Evolutionary conservation across 2,329 filamentous ascomycete species (phyloP), one percentile per base, ranked within the genome.

Genomic region (Hypocrella siamensis): DNA sequence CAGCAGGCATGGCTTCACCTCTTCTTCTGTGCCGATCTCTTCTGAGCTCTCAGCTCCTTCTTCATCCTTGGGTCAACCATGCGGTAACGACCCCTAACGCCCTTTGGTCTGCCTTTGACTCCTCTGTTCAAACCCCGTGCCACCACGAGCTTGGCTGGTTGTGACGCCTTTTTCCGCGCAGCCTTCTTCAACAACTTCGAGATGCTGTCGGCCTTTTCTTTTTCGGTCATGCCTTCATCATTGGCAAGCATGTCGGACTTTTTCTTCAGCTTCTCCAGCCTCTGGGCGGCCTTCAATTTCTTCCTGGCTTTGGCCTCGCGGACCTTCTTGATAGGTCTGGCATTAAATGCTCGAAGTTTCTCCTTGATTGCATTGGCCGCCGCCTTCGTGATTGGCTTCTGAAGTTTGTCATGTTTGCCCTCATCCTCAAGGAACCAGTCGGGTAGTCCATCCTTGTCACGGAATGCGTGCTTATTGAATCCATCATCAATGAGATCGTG

Each of bases 371-470:
- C 90, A 11, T 73, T 67, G 1, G 88, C 86, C 0, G 81, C 92
- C 21, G 84, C 84, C 45, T 90, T 90, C 31, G 78, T 85, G 46
- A 93, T 88, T n/a, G 90, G 92, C 36, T 24, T 79, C 40, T 90
- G 77, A 2, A 70, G 70, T 51, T 78, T 84, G 56, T 86, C 83
- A 58, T 98, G 88, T 45, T 68, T 74, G 43, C 57, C 53, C 54
- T 98, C 90, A 47, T 98, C 90, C 48, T 98, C 90, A 12, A 94
- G 58, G 63, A 98, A 98, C 92, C 92, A 98, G 31, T 96, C 88
- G 0, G 90, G 90, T 2, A 98, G 68, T 3, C 88, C 86, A 42
- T 96, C 88, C 4, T 75, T 69, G 50, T 96, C 88, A 31, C 86
- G 83, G 62, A 93, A 86, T 3, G 85, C 73, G 51, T 79, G 82